Evolutionary conservation across 2,329 filamentous ascomycete species (phyloP).

Genomic region (Ophiostoma populinum): DNA sequence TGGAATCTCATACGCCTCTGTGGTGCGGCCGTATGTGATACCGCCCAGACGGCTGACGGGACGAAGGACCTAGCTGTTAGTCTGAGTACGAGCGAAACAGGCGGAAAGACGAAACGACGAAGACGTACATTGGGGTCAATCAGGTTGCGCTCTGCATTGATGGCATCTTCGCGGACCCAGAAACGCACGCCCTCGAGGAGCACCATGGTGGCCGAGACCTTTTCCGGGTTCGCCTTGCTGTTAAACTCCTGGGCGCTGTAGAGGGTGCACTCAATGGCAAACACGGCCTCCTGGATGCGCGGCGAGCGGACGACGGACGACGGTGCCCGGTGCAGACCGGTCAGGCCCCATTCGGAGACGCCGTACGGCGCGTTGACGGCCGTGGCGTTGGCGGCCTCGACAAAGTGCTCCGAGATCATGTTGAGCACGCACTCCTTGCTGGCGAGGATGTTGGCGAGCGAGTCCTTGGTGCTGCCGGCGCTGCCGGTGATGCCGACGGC

Average conservation of each 20-base stretch:
- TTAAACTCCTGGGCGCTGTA: constrained; percentile 64
- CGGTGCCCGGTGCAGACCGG: constrained; percentile 51
- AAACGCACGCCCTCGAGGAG: constrained; percentile 74
- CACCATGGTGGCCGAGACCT: constrained; percentile 56
- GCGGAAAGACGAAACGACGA: constrained; percentile 16
- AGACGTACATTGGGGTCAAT: constrained; percentile 49
- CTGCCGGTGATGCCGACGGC: constrained; percentile 34
- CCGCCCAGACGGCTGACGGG: constrained; percentile 70
- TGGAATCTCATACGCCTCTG: constrained; percentile 54
- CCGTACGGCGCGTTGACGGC: constrained; percentile 64
- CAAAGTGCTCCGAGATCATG: constrained; percentile 66
- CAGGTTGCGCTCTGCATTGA: constrained; percentile 58
- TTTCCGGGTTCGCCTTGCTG: constrained; percentile 49
- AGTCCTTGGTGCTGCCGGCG: constrained; percentile 51
- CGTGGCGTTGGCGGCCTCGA: constrained; percentile 78
- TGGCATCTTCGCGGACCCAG: constrained; percentile 77
- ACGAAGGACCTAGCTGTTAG: constrained; percentile 38
- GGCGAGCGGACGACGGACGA: constrained; percentile 41
- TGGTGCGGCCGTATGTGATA: constrained; percentile 62
- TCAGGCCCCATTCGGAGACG: constrained; percentile 61
- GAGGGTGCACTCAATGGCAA: constrained; percentile 67
- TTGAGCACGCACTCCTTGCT: constrained; percentile 68
- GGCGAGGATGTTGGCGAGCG: constrained; percentile 54
- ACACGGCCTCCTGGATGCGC: constrained; percentile 66
- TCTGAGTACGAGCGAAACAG: background rate